These are phyloP conservation scores for Protostelium mycophagum DNA, from an alignment of 78 protist genomes.

Conservation along the genomic window DNA sequence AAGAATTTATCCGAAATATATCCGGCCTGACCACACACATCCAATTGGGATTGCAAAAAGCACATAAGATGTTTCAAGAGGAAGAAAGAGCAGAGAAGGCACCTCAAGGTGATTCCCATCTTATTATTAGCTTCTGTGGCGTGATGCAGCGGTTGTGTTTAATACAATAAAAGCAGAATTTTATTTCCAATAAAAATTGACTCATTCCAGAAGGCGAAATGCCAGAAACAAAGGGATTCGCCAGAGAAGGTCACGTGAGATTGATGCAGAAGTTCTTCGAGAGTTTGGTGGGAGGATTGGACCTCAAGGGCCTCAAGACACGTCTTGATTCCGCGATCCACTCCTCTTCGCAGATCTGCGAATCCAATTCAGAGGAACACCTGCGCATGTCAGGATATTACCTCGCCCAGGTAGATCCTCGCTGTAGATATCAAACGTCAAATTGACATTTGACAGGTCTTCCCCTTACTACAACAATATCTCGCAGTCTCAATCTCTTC, in stretches of 20 bases:
- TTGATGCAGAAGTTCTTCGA: not conserved
- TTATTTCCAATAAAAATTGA: no score
- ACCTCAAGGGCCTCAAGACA: not conserved
- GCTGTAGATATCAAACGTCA: not conserved
- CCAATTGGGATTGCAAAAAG: not conserved
- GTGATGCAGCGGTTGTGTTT: no score
- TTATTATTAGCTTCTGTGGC: no score
- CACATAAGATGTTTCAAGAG: not conserved
- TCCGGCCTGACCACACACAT: no score
- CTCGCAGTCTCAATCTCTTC: constrained; percentile 16
- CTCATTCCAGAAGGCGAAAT: no score
- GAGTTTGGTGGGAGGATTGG: not conserved
- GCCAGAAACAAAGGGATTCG: no score
- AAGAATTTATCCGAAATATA: no score
- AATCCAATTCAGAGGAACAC: not conserved
- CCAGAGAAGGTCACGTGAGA: not conserved
- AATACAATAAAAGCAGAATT: no score
- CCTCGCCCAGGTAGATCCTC: not conserved
- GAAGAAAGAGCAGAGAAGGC: no score
- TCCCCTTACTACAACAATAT: constrained; percentile 40
- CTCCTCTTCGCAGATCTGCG: not conserved
- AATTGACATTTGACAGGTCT: not conserved
- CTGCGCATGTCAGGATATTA: not conserved
- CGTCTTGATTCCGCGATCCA: not conserved
- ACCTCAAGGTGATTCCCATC: no score